Percentiles rank a stretch among this genome's conserved stretches.
These are phyloP conservation scores for Xylaria sp. DNA, from an alignment of 2,329 filamentous ascomycete species.

Conservation along the genomic window DNA sequence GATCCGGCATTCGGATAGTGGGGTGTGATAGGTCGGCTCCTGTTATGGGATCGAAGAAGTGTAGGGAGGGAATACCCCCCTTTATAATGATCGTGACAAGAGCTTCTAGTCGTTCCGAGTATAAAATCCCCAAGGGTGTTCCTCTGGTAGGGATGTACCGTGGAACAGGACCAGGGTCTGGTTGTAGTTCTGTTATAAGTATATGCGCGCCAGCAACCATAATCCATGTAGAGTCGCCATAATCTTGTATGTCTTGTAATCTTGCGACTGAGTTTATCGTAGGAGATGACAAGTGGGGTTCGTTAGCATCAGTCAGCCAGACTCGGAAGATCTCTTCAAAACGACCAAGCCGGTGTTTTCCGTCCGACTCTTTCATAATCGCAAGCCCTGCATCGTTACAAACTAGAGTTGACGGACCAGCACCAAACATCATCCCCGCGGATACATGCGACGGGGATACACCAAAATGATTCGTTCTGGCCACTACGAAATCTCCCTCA, in stretches of 20 bases:
- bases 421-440: constrained; percentile 51
- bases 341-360: constrained; percentile 28
- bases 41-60: constrained; percentile 67
- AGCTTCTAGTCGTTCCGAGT: constrained; percentile 64
- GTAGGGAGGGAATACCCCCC: constrained; percentile 59
- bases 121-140: constrained; percentile 64
- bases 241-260: constrained; percentile 55
- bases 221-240: constrained; percentile 58
- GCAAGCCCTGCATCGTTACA: constrained; percentile 49
- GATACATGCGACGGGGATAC: constrained; percentile 46
- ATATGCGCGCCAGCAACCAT: constrained; percentile 63
- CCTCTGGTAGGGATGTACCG: constrained; percentile 50
- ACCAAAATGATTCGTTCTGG: constrained; percentile 43
- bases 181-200: constrained; percentile 64
- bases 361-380: constrained; percentile 41
- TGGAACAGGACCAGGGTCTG: constrained; percentile 48
- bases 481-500: constrained; percentile 33
- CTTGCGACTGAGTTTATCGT: constrained; percentile 61
- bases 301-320: constrained; percentile 63
- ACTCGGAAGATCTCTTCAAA: constrained; percentile 59
- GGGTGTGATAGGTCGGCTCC: constrained; percentile 63
- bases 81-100: constrained; percentile 64
- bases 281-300: constrained; percentile 59
- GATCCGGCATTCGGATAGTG: constrained; percentile 39
- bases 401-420: constrained; percentile 59